These are phyloP conservation scores for Exophiala sp. DNA, from an alignment of 2,329 filamentous ascomycete species.

Conservation along the genomic window DNA sequence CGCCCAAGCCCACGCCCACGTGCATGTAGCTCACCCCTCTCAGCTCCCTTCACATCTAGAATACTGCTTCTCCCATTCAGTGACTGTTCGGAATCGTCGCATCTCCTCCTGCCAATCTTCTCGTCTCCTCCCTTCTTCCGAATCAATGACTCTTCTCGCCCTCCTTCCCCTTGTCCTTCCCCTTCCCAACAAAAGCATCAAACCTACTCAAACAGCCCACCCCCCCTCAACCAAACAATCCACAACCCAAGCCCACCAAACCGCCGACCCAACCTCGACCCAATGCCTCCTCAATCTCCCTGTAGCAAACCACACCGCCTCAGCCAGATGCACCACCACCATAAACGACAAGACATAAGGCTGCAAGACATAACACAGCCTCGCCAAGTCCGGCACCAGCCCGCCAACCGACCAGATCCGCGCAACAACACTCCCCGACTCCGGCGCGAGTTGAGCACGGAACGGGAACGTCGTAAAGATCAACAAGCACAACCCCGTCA, in stretches of 20 bases:
- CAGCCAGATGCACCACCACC: conserved; percentile 58
- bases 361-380: conserved; percentile 55
- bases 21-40: too few species aligned
- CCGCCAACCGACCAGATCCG: conserved; percentile 41
- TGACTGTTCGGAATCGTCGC: too few species aligned
- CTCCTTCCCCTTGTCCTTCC: conserved; percentile 3
- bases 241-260: conserved; percentile 52
- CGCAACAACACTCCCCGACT: conserved; percentile 43
- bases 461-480: conserved; percentile 52
- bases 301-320: conserved; percentile 49
- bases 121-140: neutral
- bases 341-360: conserved; percentile 55
- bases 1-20: too few species aligned
- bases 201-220: conserved; percentile 11
- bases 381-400: conserved; percentile 53
- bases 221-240: conserved; percentile 51
- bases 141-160: conserved; percentile 9
- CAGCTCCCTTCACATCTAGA: too few species aligned
- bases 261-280: conserved; percentile 42
- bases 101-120: too few species aligned
- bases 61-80: too few species aligned
- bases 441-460: conserved; percentile 49
- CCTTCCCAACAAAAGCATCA: conserved; percentile 6
- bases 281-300: conserved; percentile 47
- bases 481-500: conserved; percentile 32